Evolutionary conservation across 225 moss, liverwort and hornwort genomes (phyloP).

Genomic region (Takakia lepidozioides): DNA sequence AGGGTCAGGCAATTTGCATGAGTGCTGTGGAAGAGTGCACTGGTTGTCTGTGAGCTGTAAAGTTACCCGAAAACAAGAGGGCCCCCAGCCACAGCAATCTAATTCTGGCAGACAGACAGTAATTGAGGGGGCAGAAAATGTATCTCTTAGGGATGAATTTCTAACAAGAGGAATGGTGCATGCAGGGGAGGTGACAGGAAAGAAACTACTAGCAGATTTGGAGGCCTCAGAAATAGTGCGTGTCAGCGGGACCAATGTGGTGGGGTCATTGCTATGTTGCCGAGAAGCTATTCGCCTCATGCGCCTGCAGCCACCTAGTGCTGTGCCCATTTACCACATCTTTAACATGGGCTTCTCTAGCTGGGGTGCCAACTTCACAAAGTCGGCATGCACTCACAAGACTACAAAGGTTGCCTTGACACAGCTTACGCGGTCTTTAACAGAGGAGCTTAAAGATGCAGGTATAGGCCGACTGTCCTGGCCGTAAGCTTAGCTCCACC

Average conservation of each 20-base stretch:
- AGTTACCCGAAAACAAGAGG: too few relatives aligned
- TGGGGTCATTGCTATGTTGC: slow-evolving; percentile 88
- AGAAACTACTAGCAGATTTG: slow-evolving; percentile 80
- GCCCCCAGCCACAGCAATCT: too few relatives aligned
- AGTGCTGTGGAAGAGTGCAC: too few relatives aligned
- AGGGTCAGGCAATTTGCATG: too few relatives aligned
- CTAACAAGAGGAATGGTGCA: neutral
- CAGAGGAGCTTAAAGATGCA: slow-evolving; percentile 75
- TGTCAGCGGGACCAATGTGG: slow-evolving; percentile 81
- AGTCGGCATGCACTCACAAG: slow-evolving; percentile 92
- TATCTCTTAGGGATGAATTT: neutral
- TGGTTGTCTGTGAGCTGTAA: too few relatives aligned
- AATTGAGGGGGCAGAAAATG: neutral
- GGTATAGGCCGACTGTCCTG: too few relatives aligned
- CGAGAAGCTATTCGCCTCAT: slow-evolving; percentile 84
- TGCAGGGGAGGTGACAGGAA: slow-evolving; percentile 88
- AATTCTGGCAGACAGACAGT: too few relatives aligned
- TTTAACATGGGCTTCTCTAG: slow-evolving; percentile 97
- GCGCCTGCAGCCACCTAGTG: slow-evolving; percentile 52
- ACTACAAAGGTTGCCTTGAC: slow-evolving; percentile 90
- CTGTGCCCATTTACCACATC: slow-evolving; percentile 64
- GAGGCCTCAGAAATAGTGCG: slow-evolving; percentile 82
- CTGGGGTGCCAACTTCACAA: slow-evolving; percentile 92
- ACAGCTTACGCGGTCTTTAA: slow-evolving; percentile 78
- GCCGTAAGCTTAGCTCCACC: too few relatives aligned